Evolutionary conservation across 2,329 filamentous ascomycete species (phyloP).

Genomic region (Sporothrix brasiliensis): DNA sequence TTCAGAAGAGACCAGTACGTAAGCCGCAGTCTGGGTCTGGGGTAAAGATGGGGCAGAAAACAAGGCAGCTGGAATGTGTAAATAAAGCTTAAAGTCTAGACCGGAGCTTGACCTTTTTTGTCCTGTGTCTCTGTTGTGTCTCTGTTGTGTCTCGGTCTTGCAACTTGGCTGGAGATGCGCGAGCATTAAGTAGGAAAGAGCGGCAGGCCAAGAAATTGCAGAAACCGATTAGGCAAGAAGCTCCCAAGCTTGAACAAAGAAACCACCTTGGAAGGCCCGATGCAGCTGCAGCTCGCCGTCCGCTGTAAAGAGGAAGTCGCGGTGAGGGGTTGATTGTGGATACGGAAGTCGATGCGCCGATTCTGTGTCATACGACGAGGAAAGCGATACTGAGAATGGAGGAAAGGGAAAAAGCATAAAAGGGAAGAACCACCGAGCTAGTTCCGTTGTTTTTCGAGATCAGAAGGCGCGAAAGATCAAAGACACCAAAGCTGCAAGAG

Average conservation of each 20-base stretch:
- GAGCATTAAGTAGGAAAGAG: conserved; percentile 20
- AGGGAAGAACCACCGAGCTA: conserved; percentile 1
- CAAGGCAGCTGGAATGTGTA: background rate
- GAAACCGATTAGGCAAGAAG: background rate
- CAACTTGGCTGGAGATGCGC: background rate
- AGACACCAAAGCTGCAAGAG: background rate
- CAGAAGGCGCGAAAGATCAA: background rate
- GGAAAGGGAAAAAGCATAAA: background rate
- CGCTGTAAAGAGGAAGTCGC: background rate
- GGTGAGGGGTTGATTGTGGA: conserved; percentile 9
- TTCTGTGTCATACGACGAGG: background rate
- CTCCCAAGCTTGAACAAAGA: background rate
- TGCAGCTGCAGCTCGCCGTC: background rate
- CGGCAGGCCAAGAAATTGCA: background rate
- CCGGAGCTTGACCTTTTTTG: background rate
- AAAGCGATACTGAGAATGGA: background rate
- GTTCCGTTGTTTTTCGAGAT: conserved; percentile 1
- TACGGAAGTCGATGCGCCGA: conserved; percentile 11
- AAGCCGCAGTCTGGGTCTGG: background rate
- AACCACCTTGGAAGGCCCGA: background rate
- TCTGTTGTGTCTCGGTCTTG: background rate
- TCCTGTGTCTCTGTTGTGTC: background rate
- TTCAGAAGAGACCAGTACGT: background rate
- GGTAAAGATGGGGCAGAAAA: background rate
- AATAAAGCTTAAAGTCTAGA: conserved; percentile 11